Evolutionary conservation across 108 stramenopile species (phyloP).

Genomic region (Cyclotella choctawhatcheeana): DNA sequence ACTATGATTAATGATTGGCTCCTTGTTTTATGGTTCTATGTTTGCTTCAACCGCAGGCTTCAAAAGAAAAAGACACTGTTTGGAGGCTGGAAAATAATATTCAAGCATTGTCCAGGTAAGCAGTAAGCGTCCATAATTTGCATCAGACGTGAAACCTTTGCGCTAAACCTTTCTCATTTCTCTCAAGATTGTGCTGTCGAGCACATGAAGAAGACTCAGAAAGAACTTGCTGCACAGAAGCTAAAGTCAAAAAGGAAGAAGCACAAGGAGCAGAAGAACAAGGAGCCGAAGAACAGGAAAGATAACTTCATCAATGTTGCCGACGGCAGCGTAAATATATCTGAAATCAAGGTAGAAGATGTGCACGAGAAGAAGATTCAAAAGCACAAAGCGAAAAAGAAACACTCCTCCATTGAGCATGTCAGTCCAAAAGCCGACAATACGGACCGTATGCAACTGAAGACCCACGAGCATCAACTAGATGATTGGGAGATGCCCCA

Average conservation of each 20-base stretch:
- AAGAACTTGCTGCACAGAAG: constrained; percentile 24
- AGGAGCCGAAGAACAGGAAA: constrained; percentile 18
- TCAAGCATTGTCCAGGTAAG: constrained; percentile 44
- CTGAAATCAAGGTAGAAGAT: constrained; percentile 19
- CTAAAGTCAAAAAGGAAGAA: constrained; percentile 23
- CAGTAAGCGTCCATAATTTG: background rate
- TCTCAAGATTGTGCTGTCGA: constrained; percentile 43
- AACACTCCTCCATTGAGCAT: background rate
- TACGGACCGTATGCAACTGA: background rate
- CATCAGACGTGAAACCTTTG: too few relatives aligned
- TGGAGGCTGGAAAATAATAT: constrained; percentile 44
- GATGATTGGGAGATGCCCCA: too few relatives aligned
- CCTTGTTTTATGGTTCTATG: background rate
- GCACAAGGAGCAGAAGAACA: constrained; percentile 17
- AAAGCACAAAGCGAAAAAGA: constrained; percentile 15
- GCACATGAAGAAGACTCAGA: constrained; percentile 44
- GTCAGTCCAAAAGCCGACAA: background rate
- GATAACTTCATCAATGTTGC: constrained; percentile 5
- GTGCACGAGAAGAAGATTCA: constrained; percentile 12
- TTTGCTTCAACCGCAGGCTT: background rate
- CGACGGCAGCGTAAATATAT: too few relatives aligned
- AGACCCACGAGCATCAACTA: too few relatives aligned
- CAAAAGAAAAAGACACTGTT: constrained; percentile 38
- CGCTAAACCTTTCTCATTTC: background rate
- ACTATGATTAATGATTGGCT: background rate